These are phyloP conservation scores for Psilocybe subaeruginosa DNA, from an alignment of 768 basidiomycete genomes.

Conservation along the genomic window DNA sequence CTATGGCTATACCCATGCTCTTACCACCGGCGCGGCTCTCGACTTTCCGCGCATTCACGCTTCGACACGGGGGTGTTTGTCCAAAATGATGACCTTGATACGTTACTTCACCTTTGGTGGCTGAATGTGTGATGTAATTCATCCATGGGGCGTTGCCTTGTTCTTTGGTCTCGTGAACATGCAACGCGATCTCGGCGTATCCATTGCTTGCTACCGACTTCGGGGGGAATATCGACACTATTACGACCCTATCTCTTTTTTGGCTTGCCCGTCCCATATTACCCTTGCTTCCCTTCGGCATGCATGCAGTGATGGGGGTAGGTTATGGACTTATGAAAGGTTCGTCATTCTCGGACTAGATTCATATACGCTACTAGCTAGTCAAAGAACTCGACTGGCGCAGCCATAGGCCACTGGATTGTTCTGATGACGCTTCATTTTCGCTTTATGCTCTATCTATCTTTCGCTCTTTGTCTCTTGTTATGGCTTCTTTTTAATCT, in stretches of 20 bases:
- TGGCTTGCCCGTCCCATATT: neutral
- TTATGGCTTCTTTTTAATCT: constrained; percentile 14
- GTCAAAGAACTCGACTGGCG: constrained; percentile 8
- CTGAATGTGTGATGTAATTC: neutral
- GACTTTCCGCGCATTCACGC: constrained; percentile 3
- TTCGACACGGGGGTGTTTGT: neutral
- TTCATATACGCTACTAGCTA: constrained; percentile 4
- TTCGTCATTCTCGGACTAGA: constrained; percentile 32
- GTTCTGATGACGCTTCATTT: constrained; percentile 12
- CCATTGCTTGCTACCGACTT: neutral
- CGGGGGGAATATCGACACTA: neutral
- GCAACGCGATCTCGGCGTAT: neutral
- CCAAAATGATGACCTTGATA: neutral
- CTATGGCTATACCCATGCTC: neutral
- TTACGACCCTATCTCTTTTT: neutral
- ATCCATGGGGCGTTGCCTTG: neutral
- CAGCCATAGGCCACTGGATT: constrained; percentile 6
- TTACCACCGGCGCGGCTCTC: constrained; percentile 2
- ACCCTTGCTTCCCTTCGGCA: neutral
- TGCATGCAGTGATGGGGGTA: constrained; percentile 49
- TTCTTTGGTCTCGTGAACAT: neutral
- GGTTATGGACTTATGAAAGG: constrained; percentile 67
- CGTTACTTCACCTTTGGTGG: neutral
- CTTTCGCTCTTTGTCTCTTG: constrained; percentile 12
- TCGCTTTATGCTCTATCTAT: constrained; percentile 10